Conservation (phyloP, 208 protist genomes). For the Acanthamoeba sp. region DNA sequence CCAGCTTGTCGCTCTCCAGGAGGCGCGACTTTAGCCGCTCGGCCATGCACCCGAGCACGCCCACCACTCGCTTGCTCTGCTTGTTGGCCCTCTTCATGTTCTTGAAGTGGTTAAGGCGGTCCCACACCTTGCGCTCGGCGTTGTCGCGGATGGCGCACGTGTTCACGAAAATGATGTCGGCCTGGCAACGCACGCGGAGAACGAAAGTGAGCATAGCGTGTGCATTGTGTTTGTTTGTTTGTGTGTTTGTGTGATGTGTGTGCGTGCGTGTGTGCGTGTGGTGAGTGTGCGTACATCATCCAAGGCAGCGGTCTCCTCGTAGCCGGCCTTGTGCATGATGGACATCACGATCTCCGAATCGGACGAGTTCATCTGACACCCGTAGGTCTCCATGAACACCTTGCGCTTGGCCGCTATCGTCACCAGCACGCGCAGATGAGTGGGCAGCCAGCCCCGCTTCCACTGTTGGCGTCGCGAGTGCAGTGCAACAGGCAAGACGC, state of each 20-base stretch:
- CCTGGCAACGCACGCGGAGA: slow-evolving; percentile 64
- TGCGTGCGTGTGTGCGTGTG: no score
- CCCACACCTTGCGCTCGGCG: slow-evolving; percentile 92
- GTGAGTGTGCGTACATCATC: slow-evolving; percentile 65
- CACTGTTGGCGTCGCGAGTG: no score
- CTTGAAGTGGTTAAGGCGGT: slow-evolving; percentile 83
- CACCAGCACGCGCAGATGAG: no score
- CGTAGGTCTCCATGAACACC: slow-evolving; percentile 91
- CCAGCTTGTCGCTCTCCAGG: slow-evolving; percentile 86
- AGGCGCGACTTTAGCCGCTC: slow-evolving; percentile 91
- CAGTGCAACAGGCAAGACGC: no score
- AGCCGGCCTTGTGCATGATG: slow-evolving; percentile 88
- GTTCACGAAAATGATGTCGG: slow-evolving; percentile 92
- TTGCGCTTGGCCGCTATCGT: slow-evolving; percentile 32
- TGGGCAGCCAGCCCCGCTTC: no score
- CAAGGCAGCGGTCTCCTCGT: slow-evolving; percentile 56
- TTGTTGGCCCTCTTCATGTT: slow-evolving; percentile 76
- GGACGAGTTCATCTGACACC: slow-evolving; percentile 94
- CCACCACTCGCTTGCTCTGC: slow-evolving; percentile 69
- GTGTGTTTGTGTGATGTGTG: no score
- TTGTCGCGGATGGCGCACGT: slow-evolving; percentile 93
- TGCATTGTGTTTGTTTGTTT: no score
- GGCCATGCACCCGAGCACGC: slow-evolving; percentile 92
- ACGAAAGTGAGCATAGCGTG: no score
- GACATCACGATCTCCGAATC: slow-evolving; percentile 91